phyloP scores from a whole-genome alignment of 768 basidiomycete species.

The Dioszegia aurantiaca region DNA sequence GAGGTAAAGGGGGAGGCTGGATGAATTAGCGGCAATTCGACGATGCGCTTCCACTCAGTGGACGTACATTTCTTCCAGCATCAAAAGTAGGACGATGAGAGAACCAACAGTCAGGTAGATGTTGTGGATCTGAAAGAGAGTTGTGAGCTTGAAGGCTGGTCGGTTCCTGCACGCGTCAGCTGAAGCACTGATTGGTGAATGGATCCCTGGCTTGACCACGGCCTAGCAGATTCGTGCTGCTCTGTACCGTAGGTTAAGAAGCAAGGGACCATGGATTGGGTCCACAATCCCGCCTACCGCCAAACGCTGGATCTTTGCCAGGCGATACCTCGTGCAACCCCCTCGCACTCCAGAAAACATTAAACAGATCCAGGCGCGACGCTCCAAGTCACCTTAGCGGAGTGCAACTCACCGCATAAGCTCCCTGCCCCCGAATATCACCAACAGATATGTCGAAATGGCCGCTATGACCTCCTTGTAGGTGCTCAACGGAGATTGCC shows the following conservation, averaged over 20 bases:
- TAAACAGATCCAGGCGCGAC: too few relatives aligned
- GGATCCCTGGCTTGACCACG: too few relatives aligned
- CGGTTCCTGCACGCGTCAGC: constrained; percentile 12
- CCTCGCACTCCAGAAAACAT: too few relatives aligned
- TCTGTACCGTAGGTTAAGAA: too few relatives aligned
- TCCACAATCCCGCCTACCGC: too few relatives aligned
- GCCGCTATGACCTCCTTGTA: constrained; percentile 65
- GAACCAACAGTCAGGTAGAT: constrained; percentile 80
- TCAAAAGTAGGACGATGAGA: constrained; percentile 75
- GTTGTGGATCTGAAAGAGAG: constrained; percentile 86
- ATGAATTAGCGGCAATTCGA: not conserved
- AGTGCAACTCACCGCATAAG: constrained; percentile 65
- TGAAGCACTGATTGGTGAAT: not conserved
- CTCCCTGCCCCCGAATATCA: constrained; percentile 79
- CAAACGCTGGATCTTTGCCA: too few relatives aligned
- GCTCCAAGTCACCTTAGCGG: not conserved
- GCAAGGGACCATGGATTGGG: too few relatives aligned
- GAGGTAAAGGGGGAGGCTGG: constrained; percentile 65
- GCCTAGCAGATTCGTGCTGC: too few relatives aligned
- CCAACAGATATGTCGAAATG: constrained; percentile 75
- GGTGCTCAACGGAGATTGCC: constrained; percentile 77
- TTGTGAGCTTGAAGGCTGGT: constrained; percentile 61
- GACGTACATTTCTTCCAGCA: constrained; percentile 77
- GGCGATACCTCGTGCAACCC: too few relatives aligned
- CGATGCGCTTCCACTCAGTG: not conserved